phyloP scores from a whole-genome alignment of 495 filamentous ascomycete species.

The Talaromyces proteolyticus region DNA sequence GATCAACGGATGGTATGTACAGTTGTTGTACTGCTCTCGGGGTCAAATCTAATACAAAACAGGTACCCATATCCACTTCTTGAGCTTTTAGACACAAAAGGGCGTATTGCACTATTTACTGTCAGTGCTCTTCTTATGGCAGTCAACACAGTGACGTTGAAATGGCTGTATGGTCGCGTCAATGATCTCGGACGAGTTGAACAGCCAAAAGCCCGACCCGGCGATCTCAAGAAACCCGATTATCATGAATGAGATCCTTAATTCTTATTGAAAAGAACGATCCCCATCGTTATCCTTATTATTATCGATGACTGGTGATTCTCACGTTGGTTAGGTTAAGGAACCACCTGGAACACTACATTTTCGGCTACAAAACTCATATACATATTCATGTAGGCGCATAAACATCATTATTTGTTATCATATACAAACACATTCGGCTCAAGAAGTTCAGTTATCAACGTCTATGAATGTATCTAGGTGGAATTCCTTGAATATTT shows the following conservation, averaged over 20 bases:
- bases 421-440: too few species aligned
- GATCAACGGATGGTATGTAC: slow-evolving; percentile 64
- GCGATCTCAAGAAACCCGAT: slow-evolving; percentile 23
- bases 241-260: not conserved
- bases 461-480: too few species aligned
- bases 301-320: not conserved
- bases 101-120: slow-evolving; percentile 63
- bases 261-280: too few species aligned
- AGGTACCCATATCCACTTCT: slow-evolving; percentile 90
- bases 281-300: too few species aligned
- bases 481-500: too few species aligned
- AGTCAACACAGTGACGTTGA: slow-evolving; percentile 56
- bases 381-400: too few species aligned
- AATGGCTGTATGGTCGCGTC: slow-evolving; percentile 59
- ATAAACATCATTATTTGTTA: too few species aligned
- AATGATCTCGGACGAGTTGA: slow-evolving; percentile 51
- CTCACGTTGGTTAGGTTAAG: too few species aligned
- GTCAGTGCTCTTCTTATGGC: slow-evolving; percentile 68
- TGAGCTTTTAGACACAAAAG: slow-evolving; percentile 49
- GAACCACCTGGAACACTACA: too few species aligned
- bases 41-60: slow-evolving; percentile 7
- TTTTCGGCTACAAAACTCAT: too few species aligned
- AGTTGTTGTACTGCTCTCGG: slow-evolving; percentile 2
- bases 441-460: too few species aligned
- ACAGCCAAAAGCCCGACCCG: slow-evolving; percentile 21